phyloP scores from a whole-genome alignment of 202 grass and related monocot species.

The Elaeis oleifera region DNA sequence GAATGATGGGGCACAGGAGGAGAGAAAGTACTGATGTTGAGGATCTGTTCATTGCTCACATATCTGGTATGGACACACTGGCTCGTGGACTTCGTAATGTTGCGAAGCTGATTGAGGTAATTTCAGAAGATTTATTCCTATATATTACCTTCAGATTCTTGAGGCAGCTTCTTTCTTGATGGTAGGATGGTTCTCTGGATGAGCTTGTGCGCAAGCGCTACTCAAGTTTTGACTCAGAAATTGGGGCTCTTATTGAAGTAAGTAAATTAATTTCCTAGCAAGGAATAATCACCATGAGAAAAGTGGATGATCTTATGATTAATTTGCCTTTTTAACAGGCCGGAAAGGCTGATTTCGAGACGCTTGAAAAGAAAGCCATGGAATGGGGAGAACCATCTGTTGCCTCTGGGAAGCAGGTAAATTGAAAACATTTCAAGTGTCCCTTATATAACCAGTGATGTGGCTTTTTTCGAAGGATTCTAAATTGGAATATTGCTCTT shows the following conservation, averaged over 20 bases:
- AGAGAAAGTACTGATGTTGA: conserved; percentile 98
- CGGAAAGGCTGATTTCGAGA: conserved; percentile 74
- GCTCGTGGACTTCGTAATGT: conserved; percentile 81
- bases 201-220: conserved; percentile 86
- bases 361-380: conserved; percentile 71
- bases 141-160: not conserved
- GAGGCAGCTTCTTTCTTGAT: not conserved
- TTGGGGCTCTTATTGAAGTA: conserved; percentile 77
- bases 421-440: not conserved
- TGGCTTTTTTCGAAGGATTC: not conserved
- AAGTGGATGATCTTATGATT: not conserved
- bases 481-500: not conserved
- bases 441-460: not conserved
- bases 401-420: conserved; percentile 87
- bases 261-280: not conserved
- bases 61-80: conserved; percentile 89
- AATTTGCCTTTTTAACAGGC: conserved; percentile 34
- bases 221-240: conserved; percentile 82
- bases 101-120: conserved; percentile 76
- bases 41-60: conserved; percentile 91
- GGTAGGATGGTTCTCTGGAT: conserved; percentile 72
- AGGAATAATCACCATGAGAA: too few relatives aligned
- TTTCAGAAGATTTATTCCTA: conserved; percentile 8
- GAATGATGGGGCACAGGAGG: conserved; percentile 38
- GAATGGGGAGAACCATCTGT: conserved; percentile 89